Evolutionary conservation across 1,284 basidiomycete genomes (phyloP), one percentile per base, ranked within the genome.

Genomic region (Xerocomus cyaneibrunnescens): DNA sequence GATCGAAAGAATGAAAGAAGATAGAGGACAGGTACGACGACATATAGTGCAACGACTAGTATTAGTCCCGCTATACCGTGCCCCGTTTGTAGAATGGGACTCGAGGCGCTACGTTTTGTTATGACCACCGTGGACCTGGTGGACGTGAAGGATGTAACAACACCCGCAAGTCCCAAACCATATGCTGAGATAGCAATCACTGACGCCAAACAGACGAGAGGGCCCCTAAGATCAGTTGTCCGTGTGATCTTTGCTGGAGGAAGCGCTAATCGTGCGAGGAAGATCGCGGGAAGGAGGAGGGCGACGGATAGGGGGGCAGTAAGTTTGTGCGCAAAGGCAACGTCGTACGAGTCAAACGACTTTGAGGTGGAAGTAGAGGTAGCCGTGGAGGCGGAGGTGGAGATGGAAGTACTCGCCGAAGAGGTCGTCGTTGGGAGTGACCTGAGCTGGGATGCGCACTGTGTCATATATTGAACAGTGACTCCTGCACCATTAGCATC

Each of bases 401-500:
- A 49, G 0, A 57, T 48, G 42, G 27, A 27, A 30, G 28, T n/a
- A n/a, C 67, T 52, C 22, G 60, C 45, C 35, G 62, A 53, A 21
- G 67, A 61, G 5, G 60, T 55, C 13, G 67, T 54, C 1, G 68
- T 49, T n/a, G 65, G 52, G 30, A 61, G 19, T 21, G 65, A 32
- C 23, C 53, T 40, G 22, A 79, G 61, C 25, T 71, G 59, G 25
- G 72, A 69, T 21, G 85, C 85, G 57, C 89, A 91, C 41, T 75
- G 68, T 7, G 76, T 69, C 57, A 89, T 61, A 62, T 82, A 89
- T 50, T 77, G 68, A 16, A 84, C 60, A 13, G 72, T 74, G n/a
- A 90, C 88, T 5, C 87, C 87, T 31, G 78, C 69, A 14, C 88
- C 88, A 51, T 75, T 75, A 2, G 88, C 86, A 57, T 79, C 70